Percentiles rank a stretch among this genome's conserved stretches.
Conservation (phyloP, 495 filamentous ascomycete genomes). For the Neurospora sp. region DNA sequence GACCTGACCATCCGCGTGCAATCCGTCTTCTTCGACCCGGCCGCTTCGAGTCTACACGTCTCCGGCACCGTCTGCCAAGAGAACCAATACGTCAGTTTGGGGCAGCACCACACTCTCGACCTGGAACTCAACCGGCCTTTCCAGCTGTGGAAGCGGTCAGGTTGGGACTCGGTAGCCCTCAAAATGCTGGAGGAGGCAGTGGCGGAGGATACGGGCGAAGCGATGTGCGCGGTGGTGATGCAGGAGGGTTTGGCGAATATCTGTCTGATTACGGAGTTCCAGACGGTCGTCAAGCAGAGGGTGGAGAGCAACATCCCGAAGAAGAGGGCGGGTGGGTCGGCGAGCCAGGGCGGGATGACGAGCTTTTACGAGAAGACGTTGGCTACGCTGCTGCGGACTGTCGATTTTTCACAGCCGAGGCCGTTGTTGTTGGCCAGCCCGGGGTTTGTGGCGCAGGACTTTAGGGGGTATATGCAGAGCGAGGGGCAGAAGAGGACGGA, state of each 20-base stretch:
- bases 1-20: constrained; percentile 74
- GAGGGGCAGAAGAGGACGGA: constrained; percentile 59
- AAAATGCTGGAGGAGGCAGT: constrained; percentile 70
- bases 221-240: constrained; percentile 84
- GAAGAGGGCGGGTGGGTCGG: constrained; percentile 53
- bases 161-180: constrained; percentile 86
- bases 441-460: constrained; percentile 72
- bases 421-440: constrained; percentile 84
- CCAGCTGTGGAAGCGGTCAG: constrained; percentile 74
- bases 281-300: constrained; percentile 77
- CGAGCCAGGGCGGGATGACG: constrained; percentile 65
- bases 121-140: constrained; percentile 60
- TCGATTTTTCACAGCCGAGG: constrained; percentile 57
- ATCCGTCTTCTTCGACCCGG: constrained; percentile 80
- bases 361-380: constrained; percentile 75
- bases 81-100: constrained; percentile 73
- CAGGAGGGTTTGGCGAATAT: constrained; percentile 90
- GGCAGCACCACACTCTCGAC: constrained; percentile 83
- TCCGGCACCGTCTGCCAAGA: constrained; percentile 72
- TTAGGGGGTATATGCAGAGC: constrained; percentile 68
- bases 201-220: constrained; percentile 63
- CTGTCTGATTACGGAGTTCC: constrained; percentile 83
- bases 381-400: constrained; percentile 61
- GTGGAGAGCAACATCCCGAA: constrained; percentile 75
- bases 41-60: constrained; percentile 73